Conservation (phyloP, 257 asterid species). For the Solanum lycopersicoides region DNA sequence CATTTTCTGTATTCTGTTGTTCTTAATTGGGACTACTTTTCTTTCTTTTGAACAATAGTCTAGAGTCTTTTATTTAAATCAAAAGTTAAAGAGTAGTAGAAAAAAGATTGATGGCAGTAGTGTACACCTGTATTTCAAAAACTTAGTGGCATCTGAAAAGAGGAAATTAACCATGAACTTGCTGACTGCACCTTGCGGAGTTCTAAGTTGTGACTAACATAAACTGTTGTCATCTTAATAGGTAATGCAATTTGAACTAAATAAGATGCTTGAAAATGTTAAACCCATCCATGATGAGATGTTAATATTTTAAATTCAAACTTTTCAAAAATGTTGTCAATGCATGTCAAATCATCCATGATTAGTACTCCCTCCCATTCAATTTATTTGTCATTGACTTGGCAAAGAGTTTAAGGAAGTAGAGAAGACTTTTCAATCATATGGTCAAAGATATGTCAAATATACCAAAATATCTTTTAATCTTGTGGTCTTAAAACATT, state of each 20-base stretch:
- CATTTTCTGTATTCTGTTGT: not conserved
- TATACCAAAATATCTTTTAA: no score
- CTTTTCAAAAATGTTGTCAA: not conserved
- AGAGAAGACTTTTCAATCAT: no score
- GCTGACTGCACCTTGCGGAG: not conserved
- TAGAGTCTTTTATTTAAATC: not conserved
- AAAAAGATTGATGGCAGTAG: not conserved
- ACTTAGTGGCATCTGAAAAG: not conserved
- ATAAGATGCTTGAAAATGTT: constrained; percentile 59
- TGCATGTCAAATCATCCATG: not conserved
- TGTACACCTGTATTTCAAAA: not conserved
- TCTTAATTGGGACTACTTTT: not conserved
- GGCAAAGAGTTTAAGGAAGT: not conserved
- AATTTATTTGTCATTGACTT: not conserved
- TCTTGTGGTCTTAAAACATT: no score
- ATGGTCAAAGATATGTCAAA: no score
- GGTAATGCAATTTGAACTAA: constrained; percentile 73
- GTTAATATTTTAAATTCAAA: not conserved
- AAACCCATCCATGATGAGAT: constrained; percentile 78
- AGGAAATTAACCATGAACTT: not conserved
- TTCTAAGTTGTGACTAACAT: not conserved
- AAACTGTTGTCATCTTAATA: constrained; percentile 4
- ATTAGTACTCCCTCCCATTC: not conserved
- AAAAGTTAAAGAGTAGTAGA: not conserved
- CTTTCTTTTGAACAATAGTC: not conserved